A percentile compares a stretch with the other conserved stretches of the same genome.
These are phyloP conservation scores for Takashimella tepidaria DNA, from an alignment of 1,284 basidiomycete genomes.

Conservation along the genomic window DNA sequence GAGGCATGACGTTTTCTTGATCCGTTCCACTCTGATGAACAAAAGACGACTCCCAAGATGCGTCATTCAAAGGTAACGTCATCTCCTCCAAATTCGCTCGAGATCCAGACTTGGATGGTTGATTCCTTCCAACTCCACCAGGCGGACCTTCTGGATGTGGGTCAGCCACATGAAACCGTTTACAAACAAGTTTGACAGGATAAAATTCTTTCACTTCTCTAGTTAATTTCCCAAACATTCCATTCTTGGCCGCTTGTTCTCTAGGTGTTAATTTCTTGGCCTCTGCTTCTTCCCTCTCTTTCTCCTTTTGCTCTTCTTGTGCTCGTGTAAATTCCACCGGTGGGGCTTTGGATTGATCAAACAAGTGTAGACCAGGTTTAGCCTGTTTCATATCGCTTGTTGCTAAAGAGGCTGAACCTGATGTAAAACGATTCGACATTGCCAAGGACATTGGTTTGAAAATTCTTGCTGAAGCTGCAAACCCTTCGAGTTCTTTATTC, in stretches of 20 bases:
- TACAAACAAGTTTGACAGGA: constrained; percentile 78
- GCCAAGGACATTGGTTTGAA: constrained; percentile 89
- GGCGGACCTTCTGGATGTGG: constrained; percentile 57
- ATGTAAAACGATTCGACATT: constrained; percentile 89
- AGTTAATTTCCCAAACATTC: constrained; percentile 83
- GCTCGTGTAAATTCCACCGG: constrained; percentile 29
- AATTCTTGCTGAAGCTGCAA: constrained; percentile 75
- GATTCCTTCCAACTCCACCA: constrained; percentile 8
- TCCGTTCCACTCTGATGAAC: constrained; percentile 26
- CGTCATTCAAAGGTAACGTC: constrained; percentile 30
- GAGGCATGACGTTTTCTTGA: constrained; percentile 3
- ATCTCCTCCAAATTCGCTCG: constrained; percentile 3
- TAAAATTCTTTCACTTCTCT: constrained; percentile 68
- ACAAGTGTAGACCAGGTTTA: constrained; percentile 67
- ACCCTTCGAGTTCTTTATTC: constrained; percentile 77
- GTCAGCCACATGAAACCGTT: constrained; percentile 88
- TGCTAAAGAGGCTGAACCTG: constrained; percentile 56
- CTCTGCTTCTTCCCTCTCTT: constrained; percentile 46
- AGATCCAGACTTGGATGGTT: constrained; percentile 7
- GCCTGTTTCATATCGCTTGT: constrained; percentile 54
- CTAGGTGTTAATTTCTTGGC: constrained; percentile 60
- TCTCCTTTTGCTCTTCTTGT: constrained; percentile 24
- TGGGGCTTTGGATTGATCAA: constrained; percentile 49
- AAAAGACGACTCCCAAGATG: constrained; percentile 39
- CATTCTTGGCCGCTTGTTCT: constrained; percentile 71